phyloP scores from a whole-genome alignment of 306 rosid genomes.

The Acacia acuminata region DNA sequence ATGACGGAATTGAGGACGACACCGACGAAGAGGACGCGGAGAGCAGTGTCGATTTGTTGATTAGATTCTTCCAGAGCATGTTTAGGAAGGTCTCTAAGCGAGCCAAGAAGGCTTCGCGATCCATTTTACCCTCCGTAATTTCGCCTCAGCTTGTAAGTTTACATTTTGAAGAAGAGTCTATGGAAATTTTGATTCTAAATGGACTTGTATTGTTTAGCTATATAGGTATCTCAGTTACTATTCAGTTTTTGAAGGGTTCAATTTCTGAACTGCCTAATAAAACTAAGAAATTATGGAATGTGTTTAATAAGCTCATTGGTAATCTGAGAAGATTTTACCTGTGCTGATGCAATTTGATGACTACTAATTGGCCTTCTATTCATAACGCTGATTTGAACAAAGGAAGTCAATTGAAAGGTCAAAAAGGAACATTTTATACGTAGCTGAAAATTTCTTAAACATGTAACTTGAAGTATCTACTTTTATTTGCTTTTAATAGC shows the following conservation, averaged over 20 bases:
- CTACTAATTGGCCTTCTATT: background rate
- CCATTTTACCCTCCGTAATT: slow-evolving; percentile 59
- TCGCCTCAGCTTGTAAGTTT: slow-evolving; percentile 69
- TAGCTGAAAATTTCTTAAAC: slow-evolving; percentile 11
- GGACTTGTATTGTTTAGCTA: background rate
- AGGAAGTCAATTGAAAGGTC: background rate
- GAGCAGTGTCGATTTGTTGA: slow-evolving; percentile 68
- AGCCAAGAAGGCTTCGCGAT: slow-evolving; percentile 72
- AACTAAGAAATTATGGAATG: background rate
- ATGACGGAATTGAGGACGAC: slow-evolving; percentile 50
- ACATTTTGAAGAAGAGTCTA: background rate
- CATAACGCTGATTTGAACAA: background rate
- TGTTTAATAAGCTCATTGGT: background rate
- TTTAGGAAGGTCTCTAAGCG: slow-evolving; percentile 62
- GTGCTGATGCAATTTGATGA: background rate
- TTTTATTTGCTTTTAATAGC: background rate
- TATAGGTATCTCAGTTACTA: background rate
- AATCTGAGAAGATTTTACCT: background rate
- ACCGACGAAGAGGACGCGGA: slow-evolving; percentile 60
- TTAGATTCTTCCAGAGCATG: slow-evolving; percentile 69
- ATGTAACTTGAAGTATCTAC: background rate
- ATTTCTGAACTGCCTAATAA: background rate
- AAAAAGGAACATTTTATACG: background rate
- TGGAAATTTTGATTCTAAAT: background rate
- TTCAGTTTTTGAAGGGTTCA: background rate